phyloP scores from a whole-genome alignment of 169 alveolate species.

The Eimeria maxima region DNA sequence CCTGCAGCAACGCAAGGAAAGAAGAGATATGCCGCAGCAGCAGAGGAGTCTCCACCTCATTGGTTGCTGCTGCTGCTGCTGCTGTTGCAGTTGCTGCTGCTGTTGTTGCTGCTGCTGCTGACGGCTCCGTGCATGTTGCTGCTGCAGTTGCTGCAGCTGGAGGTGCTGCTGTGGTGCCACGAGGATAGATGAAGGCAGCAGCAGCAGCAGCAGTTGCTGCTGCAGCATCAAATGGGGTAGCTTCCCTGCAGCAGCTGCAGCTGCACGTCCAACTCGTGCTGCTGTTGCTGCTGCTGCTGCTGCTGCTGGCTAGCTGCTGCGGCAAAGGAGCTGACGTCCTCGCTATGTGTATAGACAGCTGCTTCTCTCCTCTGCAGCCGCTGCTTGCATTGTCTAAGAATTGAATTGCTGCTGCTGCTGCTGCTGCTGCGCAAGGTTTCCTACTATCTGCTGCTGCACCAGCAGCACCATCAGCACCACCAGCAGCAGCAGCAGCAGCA shows the following conservation, averaged over 20 bases:
- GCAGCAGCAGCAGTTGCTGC: constrained; percentile 7
- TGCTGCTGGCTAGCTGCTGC: too few relatives aligned
- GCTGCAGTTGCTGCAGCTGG: background rate
- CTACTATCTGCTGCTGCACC: too few relatives aligned
- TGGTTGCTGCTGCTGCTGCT: background rate
- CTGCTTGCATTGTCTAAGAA: background rate
- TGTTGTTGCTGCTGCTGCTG: background rate
- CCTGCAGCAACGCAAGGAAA: constrained; percentile 31
- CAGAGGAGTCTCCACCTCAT: background rate
- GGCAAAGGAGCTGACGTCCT: background rate
- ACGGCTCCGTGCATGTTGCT: background rate
- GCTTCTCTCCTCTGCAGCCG: constrained; percentile 60
- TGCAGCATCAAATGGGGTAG: background rate
- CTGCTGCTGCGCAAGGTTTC: too few relatives aligned
- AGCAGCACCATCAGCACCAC: too few relatives aligned
- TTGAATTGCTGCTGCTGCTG: constrained; percentile 38
- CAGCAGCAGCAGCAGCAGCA: background rate
- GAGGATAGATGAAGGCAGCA: constrained; percentile 1
- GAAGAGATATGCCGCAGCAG: constrained; percentile 32
- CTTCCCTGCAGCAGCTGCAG: constrained; percentile 9
- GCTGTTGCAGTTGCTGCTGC: too few relatives aligned
- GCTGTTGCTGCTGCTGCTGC: background rate
- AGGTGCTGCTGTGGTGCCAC: background rate
- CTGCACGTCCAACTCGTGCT: background rate
- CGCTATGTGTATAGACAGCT: background rate